These are phyloP conservation scores for Fusarium abutilonis DNA, from an alignment of 2,329 filamentous ascomycete genomes.

Conservation along the genomic window DNA sequence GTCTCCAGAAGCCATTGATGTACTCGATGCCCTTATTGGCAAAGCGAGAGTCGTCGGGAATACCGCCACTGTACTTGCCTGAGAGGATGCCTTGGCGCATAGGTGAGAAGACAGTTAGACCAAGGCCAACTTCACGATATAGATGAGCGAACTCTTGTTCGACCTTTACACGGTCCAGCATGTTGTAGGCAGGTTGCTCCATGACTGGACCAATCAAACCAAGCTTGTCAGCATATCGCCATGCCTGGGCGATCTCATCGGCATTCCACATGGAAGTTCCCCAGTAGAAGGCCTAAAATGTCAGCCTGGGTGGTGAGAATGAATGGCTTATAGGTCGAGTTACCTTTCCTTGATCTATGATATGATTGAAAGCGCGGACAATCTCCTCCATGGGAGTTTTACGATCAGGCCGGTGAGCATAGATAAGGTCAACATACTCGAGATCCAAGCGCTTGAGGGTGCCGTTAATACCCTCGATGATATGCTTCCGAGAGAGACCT, in stretches of 20 bases:
- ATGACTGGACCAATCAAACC: slow-evolving; percentile 70
- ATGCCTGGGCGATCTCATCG: slow-evolving; percentile 71
- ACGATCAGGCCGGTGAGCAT: slow-evolving; percentile 74
- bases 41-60: slow-evolving; percentile 68
- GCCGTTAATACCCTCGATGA: slow-evolving; percentile 71
- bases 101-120: slow-evolving; percentile 71
- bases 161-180: slow-evolving; percentile 69
- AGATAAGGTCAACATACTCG: slow-evolving; percentile 73
- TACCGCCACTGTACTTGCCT: slow-evolving; percentile 73
- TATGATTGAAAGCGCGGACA: slow-evolving; percentile 75
- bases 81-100: slow-evolving; percentile 67
- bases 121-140: slow-evolving; percentile 68
- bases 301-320: background rate
- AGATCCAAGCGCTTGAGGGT: slow-evolving; percentile 67
- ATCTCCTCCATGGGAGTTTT: slow-evolving; percentile 76
- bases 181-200: slow-evolving; percentile 75
- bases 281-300: slow-evolving; percentile 72
- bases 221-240: slow-evolving; percentile 68
- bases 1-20: slow-evolving; percentile 63
- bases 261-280: slow-evolving; percentile 75
- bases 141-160: slow-evolving; percentile 70
- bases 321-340: background rate
- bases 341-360: slow-evolving; percentile 68
- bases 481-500: slow-evolving; percentile 74
- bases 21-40: slow-evolving; percentile 65